phyloP scores from a whole-genome alignment of 805 yeast species.

The Starmerella potacharoeniae region DNA sequence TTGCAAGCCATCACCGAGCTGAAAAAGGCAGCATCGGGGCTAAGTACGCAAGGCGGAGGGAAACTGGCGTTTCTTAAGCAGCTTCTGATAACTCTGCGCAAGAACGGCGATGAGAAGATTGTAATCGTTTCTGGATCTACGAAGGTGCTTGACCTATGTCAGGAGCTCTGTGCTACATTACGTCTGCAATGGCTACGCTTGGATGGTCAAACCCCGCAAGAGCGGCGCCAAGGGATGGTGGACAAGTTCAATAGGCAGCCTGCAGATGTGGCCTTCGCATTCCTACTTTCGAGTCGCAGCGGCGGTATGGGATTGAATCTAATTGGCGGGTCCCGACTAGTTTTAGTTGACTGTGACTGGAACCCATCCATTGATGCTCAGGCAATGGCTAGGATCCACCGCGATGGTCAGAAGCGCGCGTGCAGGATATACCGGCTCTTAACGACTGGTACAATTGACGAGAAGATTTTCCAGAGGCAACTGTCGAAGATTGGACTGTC shows the following conservation, averaged over 20 bases:
- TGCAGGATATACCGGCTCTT: constrained; percentile 73
- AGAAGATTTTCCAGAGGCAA: constrained; percentile 87
- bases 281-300: constrained; percentile 74
- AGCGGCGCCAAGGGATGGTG: constrained; percentile 54
- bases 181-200: constrained; percentile 48
- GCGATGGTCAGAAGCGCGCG: constrained; percentile 80
- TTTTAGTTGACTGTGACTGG: constrained; percentile 92
- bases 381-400: constrained; percentile 89
- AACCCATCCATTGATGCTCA: constrained; percentile 87
- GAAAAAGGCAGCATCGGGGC: constrained; percentile 14
- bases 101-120: constrained; percentile 50
- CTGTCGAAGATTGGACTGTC: constrained; percentile 71
- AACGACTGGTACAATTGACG: constrained; percentile 79
- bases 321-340: constrained; percentile 77
- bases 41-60: constrained; percentile 35
- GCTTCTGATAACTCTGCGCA: constrained; percentile 40
- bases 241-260: constrained; percentile 49
- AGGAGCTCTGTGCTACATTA: constrained; percentile 40
- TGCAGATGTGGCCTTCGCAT: constrained; percentile 39
- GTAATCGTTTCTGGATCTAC: constrained; percentile 84
- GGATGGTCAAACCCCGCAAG: constrained; percentile 75
- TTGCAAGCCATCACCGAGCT: constrained; percentile 44
- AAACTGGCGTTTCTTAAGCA: constrained; percentile 52
- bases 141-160: constrained; percentile 69
- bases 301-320: constrained; percentile 91